Evolutionary conservation across 1,284 basidiomycete genomes (phyloP), one percentile per base, ranked within the genome.

Genomic region (Cutaneotrichosporon sp.): DNA sequence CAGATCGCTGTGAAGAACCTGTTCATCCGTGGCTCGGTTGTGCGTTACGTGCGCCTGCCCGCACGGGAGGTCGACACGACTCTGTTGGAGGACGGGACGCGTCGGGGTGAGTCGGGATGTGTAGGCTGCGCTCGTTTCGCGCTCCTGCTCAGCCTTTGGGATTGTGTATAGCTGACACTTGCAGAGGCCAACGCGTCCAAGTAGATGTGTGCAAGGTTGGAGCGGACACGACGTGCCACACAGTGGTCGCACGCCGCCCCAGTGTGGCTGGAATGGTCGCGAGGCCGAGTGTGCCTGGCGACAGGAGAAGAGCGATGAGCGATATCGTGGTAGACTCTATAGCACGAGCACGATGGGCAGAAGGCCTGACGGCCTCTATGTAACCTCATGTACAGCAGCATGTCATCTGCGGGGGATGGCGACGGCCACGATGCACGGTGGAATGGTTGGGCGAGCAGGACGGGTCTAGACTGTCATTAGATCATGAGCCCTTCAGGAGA

Each of bases 1-100:
- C 72, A 99, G 95, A 92, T 97, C 87, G 94, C 97, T 0, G 95
- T 99, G 52, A 97, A 95, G 82, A 99, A 97, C 77, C 95, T 93
- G 75, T 99, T 99, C 78, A 99, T 99, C 72, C 89, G 97, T 60
- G 97, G 97, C 62, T 97, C 94, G 3, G 97, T 99, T 14, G 95
- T 99, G 42, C 88, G 97, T 69, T 99, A 98, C 76, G 97, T 99
- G 11, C 91, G 97, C 76, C 84, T 99, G 61, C 92, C 94, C 3
- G 87, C 92, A 22, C 88, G 92, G 62, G 90, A 91, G 65, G 93
- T 99, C 65, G 95, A 99, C 80, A 97, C 94, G 6, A 94, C 97
- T 69, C 80, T 99, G 56, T 79, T 99, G 56, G 97, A 99, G 81
- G 97, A 99, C 78, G 97, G 95, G 27, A 99, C 95, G 53, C 84